phyloP scores from a whole-genome alignment of 2,329 filamentous ascomycete genomes.

The Didymella lethalis region DNA sequence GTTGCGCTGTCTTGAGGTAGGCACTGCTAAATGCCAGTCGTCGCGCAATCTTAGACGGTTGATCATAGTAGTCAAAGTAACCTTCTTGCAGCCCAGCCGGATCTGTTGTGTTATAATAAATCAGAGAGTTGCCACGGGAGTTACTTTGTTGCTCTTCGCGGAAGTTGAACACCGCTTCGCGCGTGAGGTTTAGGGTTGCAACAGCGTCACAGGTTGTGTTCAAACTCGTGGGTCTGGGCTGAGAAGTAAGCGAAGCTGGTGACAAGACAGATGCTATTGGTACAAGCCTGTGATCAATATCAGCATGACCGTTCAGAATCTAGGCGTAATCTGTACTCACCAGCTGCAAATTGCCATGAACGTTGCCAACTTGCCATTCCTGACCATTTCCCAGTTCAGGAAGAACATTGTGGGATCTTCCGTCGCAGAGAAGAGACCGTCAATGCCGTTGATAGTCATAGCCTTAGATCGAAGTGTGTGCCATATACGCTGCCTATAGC shows the following conservation, averaged over 20 bases:
- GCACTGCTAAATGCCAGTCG: conserved; percentile 43
- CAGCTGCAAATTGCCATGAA: conserved; percentile 47
- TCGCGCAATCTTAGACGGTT: conserved; percentile 46
- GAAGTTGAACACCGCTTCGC: conserved; percentile 44
- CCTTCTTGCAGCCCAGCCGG: conserved; percentile 25
- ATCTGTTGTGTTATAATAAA: conserved; percentile 50
- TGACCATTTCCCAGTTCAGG: conserved; percentile 47
- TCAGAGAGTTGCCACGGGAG: conserved; percentile 36
- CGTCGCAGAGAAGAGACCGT: conserved; percentile 48
- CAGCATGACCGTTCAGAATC: conserved; percentile 10
- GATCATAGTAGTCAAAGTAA: conserved; percentile 51
- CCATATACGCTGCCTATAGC: conserved; percentile 51
- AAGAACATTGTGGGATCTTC: conserved; percentile 48
- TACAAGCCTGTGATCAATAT: conserved; percentile 39
- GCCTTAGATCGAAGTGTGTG: conserved; percentile 47
- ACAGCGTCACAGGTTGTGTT: conserved; percentile 36
- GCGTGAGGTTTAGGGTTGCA: conserved; percentile 44
- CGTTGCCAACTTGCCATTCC: conserved; percentile 48
- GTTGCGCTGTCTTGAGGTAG: conserved; percentile 45
- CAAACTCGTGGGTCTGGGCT: conserved; percentile 30
- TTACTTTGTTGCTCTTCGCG: conserved; percentile 29
- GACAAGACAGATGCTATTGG: conserved; percentile 50
- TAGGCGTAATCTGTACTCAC: conserved; percentile 27
- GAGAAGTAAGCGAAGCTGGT: conserved; percentile 47
- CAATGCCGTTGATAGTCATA: conserved; percentile 50